These are phyloP conservation scores for Oenanthe sinensis DNA, from an alignment of 129 eudicot species.

Conservation along the genomic window DNA sequence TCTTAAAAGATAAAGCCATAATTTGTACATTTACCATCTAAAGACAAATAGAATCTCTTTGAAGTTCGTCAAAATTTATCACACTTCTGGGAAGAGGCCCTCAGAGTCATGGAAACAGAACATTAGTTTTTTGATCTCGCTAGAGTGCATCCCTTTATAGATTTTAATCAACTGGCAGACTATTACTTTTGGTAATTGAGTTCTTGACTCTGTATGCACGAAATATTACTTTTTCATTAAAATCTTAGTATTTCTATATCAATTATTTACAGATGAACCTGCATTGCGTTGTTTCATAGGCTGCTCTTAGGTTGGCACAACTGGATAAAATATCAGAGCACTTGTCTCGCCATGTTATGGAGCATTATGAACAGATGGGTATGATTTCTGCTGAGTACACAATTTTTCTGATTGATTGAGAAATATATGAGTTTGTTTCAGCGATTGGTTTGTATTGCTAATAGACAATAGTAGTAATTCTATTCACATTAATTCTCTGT, in stretches of 20 bases:
- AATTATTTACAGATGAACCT: constrained; percentile 22
- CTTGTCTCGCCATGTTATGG: constrained; percentile 88
- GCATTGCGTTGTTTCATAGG: constrained; percentile 49
- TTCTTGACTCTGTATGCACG: neutral
- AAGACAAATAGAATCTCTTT: neutral
- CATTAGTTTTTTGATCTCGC: neutral
- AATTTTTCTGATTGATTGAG: constrained; percentile 1
- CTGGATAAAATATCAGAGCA: constrained; percentile 80
- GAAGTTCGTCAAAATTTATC: neutral
- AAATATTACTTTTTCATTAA: constrained; percentile 4
- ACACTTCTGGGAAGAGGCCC: neutral
- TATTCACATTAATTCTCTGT: neutral
- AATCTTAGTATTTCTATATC: constrained; percentile 17
- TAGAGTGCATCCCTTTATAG: neutral
- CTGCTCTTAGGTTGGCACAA: constrained; percentile 79
- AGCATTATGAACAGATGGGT: constrained; percentile 99
- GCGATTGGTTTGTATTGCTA: neutral
- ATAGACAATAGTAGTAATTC: neutral
- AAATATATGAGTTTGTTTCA: neutral
- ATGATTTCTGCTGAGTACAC: constrained; percentile 16
- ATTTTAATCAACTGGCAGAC: neutral
- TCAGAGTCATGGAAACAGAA: neutral
- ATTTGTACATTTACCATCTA: neutral
- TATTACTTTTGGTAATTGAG: neutral
- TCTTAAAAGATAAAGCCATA: neutral